A percentile compares a stretch with the other conserved stretches of the same genome.
These are phyloP conservation scores for Linanthus parryae DNA, from an alignment of 148 eudicot genomes.

Conservation along the genomic window DNA sequence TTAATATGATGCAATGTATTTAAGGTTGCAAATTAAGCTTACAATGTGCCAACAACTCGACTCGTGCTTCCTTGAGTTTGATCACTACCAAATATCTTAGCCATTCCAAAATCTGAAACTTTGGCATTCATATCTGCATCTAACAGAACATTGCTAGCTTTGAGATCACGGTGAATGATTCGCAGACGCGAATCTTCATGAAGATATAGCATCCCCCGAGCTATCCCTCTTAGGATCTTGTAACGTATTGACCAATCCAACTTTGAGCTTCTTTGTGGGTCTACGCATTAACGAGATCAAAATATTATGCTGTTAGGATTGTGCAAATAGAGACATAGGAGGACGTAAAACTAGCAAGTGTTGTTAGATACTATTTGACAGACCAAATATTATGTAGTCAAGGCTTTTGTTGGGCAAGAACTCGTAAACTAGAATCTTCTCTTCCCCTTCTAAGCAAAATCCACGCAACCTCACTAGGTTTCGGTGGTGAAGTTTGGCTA, in stretches of 20 bases:
- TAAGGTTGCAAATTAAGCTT: background rate
- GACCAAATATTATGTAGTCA: constrained; percentile 23
- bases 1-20: too few species aligned
- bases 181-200: too few species aligned
- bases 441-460: constrained; percentile 28
- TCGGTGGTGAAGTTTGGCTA: constrained; percentile 42
- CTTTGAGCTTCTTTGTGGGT: constrained; percentile 5
- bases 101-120: too few species aligned
- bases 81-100: too few species aligned
- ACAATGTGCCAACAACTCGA: constrained; percentile 36
- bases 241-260: constrained; percentile 36
- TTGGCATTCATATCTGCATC: too few species aligned
- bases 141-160: too few species aligned
- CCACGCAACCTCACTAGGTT: constrained; percentile 39
- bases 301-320: background rate
- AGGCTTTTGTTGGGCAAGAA: constrained; percentile 33
- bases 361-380: too few species aligned
- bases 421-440: constrained; percentile 34
- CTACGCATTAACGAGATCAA: constrained; percentile 12
- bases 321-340: background rate
- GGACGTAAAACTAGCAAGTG: too few species aligned
- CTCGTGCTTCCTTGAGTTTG: constrained; percentile 23
- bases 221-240: constrained; percentile 17
- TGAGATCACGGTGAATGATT: too few species aligned
- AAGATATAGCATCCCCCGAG: constrained; percentile 31